Base-by-base conservation (phyloP, 257 asterid species). In the Haberlea rhodopensis region DNA sequence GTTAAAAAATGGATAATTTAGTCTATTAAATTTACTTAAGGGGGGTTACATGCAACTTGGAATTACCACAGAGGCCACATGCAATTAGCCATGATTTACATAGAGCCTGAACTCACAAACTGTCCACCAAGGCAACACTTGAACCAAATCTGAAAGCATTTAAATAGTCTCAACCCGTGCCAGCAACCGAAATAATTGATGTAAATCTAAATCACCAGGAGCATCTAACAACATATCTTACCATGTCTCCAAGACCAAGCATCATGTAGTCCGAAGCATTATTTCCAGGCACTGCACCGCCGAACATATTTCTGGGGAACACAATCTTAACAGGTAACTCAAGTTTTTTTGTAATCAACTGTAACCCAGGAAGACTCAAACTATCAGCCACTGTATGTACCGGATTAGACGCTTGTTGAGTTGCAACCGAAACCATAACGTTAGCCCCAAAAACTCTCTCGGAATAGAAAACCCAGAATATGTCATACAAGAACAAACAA, bases 161-260 rank as follows among this genome's bases (percentile, higher is more conserved):
- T 37, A 11, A 37, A 37, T 18, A 8, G 46, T 37, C 48, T 13
- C 48, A 5, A 37, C 5, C 48, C 18, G 27, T 13, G 26, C 23
- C 5, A 31, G 43, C 40, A 68, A 24, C 26, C 32, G 55, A 55
- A 67, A 60, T 51, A 68, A 52, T 24, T 16, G 19, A 1, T 15
- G 19, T 43, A 43, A 3, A 43, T 43, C 51, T 43, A 43, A 5
- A 43, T 43, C 51, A 43, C 3, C 20, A 43, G 20, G 51, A 43
- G 16, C 51, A 43, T 43, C 4, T 43, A 63, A 56, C 40, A 70
- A 58, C 20, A 15, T 6, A 66, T 53, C 78, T 80, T 81, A 85
- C 97, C 97, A 90, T 90, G 78, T 86, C 97, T 63, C 97, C 97
- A 32, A 90, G 95, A 56, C 96, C 96, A 68, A 87, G 90, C 97